Base-by-base conservation (phyloP, 371 early-diverging fungal genomes). In the Apophysomyces sp. region DNA sequence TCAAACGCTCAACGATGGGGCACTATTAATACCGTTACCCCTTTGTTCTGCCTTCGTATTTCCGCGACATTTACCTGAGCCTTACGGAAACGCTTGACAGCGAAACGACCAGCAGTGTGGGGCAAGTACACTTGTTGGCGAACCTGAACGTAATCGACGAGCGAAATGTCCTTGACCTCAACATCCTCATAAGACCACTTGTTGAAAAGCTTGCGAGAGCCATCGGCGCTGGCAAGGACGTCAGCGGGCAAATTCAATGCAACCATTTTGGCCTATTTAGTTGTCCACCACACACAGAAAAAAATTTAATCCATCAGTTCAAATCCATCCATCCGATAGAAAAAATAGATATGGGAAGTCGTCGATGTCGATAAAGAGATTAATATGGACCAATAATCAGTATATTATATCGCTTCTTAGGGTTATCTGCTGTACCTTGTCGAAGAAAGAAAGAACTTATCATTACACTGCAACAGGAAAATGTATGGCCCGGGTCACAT, bases 1-100 rank as follows among this genome's bases (percentile, higher is more conserved):
- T 95, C 73, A 99, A 90, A 85, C 99, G 95, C 91, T 99, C 99
- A 65, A 98, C 97, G 67, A 99, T 93, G 66, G 99, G 99, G 89
- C 99, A 98, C 92, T 94, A 74, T 7, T 28, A 39, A 0, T 21
- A 21, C 49, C 21, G 49, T 44, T 21, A 44, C 9, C 21, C 27
- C 18, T 21, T 21, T 44, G 49, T 44, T 11, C 21, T 41, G 1
- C 32, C 3, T 29, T 56, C 41, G 1, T 41, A 8, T 12, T 40
- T 15, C 32, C 40, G 39, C 18, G 32, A 3, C 4, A 41, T 37
- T 68, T 82, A 90, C 89, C 77, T 93, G 96, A 67, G 96, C 97
- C 92, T 98, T 98, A 77, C 98, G 90, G 93, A 98, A 98, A 77
- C 95, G 86, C 89, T 96, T 96, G 81, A 89, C 82, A 78, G 97